These are phyloP conservation scores for Kentomonas sorsogonicus DNA, from an alignment of 208 protist genomes.

Conservation along the genomic window DNA sequence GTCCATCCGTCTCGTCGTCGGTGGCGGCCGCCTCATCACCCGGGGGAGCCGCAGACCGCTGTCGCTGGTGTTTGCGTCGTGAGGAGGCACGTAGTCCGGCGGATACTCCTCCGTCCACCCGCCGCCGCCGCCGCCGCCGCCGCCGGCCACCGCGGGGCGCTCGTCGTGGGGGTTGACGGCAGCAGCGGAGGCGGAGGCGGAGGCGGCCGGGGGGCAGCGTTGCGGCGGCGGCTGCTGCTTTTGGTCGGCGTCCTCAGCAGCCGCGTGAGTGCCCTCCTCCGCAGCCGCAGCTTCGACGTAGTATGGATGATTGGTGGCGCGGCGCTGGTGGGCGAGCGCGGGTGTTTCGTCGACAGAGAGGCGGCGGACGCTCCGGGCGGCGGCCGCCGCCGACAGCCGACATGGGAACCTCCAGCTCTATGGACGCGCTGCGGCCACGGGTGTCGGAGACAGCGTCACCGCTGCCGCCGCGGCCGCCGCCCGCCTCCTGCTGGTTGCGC, in stretches of 20 bases:
- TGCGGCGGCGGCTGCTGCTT: neutral
- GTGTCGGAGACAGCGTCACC: too few species aligned
- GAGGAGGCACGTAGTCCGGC: neutral
- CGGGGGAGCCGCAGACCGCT: too few species aligned
- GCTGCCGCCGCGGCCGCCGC: neutral
- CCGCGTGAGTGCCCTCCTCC: too few species aligned
- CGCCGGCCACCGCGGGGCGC: neutral
- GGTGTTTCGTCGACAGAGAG: neutral
- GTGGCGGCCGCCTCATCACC: too few species aligned
- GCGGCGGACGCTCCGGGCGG: neutral
- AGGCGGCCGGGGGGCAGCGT: neutral
- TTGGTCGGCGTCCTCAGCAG: too few species aligned
- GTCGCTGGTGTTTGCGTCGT: too few species aligned
- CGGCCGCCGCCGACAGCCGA: neutral
- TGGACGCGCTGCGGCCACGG: neutral
- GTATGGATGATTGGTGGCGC: too few species aligned
- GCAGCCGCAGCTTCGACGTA: too few species aligned
- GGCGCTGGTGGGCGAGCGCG: too few species aligned
- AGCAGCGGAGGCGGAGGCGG: neutral
- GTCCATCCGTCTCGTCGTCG: too few species aligned
- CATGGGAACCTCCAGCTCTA: neutral
- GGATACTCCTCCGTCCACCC: too few species aligned
- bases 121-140: neutral
- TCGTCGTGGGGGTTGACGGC: neutral
- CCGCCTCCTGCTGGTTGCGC: conserved; percentile 34